phyloP scores from a whole-genome alignment of 305 asterid species.

The Fraxinus ornus region DNA sequence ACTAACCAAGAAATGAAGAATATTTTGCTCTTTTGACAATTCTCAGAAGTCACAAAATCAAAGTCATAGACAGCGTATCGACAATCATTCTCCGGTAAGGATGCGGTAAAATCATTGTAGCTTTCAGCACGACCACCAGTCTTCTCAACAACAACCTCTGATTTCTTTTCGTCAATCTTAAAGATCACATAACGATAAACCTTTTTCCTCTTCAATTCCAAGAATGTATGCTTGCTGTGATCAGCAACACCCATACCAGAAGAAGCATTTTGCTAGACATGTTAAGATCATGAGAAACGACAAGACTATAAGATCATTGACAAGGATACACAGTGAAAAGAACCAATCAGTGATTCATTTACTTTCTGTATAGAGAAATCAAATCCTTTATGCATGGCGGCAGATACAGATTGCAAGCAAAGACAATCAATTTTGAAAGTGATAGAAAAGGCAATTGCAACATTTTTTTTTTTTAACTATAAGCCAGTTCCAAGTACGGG shows the following conservation, averaged over 20 bases:
- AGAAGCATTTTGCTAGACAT: constrained; percentile 33
- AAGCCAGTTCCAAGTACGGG: background rate
- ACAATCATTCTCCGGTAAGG: constrained; percentile 43
- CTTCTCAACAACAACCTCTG: constrained; percentile 42
- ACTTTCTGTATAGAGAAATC: background rate
- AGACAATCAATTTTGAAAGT: background rate
- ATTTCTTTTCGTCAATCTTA: constrained; percentile 38
- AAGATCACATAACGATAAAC: constrained; percentile 38
- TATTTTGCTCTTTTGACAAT: constrained; percentile 46
- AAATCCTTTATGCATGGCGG: background rate
- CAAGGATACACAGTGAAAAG: background rate
- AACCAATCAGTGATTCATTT: background rate
- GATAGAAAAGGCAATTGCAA: background rate
- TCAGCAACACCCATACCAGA: constrained; percentile 43
- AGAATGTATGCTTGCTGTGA: constrained; percentile 34
- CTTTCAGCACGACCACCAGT: constrained; percentile 36
- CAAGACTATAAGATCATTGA: background rate
- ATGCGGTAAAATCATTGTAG: constrained; percentile 31
- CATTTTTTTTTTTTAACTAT: background rate
- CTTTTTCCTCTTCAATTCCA: constrained; percentile 43
- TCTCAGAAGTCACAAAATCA: constrained; percentile 46
- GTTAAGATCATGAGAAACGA: background rate
- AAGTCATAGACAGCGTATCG: constrained; percentile 42
- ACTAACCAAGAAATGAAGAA: constrained; percentile 48
- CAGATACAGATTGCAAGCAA: background rate